Conservation (phyloP, 116 monocot species). For the Phalaenopsis hybrid region DNA sequence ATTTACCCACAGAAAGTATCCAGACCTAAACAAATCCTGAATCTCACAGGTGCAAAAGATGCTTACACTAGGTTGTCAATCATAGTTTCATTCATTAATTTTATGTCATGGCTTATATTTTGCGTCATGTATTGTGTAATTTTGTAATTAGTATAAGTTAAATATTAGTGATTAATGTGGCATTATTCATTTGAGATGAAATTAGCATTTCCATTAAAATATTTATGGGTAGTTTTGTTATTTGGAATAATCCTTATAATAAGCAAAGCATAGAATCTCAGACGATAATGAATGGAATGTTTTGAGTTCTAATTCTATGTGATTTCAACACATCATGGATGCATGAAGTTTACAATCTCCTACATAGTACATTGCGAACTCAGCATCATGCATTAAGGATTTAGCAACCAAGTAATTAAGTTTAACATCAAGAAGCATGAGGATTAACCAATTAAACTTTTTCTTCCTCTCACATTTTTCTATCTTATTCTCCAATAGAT, state of each 20-base stretch:
- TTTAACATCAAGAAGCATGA: background rate
- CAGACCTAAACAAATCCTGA: too few species aligned
- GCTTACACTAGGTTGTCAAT: background rate
- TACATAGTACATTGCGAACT: background rate
- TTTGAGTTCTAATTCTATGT: background rate
- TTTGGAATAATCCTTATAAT: background rate
- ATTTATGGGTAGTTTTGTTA: background rate
- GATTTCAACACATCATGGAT: background rate
- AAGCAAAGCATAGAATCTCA: background rate
- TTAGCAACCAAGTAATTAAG: background rate
- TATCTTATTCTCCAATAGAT: background rate
- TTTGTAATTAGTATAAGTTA: background rate
- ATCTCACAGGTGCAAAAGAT: background rate
- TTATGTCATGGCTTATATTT: background rate
- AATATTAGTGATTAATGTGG: background rate
- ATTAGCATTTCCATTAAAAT: background rate
- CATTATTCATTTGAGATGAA: background rate
- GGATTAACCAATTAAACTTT: background rate
- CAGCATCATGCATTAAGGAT: background rate
- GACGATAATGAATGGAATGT: constrained; percentile 1
- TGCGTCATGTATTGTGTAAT: background rate
- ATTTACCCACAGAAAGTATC: background rate
- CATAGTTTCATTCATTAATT: background rate
- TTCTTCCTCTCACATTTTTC: background rate
- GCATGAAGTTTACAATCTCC: background rate